These are phyloP conservation scores for Oryza glumipatula DNA, from an alignment of 176 grass and related monocot genomes.

Conservation along the genomic window DNA sequence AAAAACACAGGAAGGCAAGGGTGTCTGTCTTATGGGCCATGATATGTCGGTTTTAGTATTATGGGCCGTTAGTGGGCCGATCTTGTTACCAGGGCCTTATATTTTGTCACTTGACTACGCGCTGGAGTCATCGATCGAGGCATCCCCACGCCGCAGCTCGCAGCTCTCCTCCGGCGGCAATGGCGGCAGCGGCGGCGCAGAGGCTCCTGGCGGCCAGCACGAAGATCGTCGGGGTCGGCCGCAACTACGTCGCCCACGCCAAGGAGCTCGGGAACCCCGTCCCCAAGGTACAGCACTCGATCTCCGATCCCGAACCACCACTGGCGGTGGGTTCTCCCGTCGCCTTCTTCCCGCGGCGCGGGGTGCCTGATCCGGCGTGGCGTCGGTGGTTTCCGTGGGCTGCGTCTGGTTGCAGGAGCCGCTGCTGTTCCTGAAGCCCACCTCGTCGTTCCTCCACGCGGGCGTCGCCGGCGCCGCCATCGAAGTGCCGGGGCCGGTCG, in stretches of 20 bases:
- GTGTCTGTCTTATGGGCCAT: no score
- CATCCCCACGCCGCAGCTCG: background rate
- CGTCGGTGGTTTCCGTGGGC: background rate
- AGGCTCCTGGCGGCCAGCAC: slow-evolving; percentile 72
- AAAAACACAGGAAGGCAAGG: no score
- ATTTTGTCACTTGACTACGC: no score
- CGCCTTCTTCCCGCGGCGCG: background rate
- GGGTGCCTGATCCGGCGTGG: background rate
- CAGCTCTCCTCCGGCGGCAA: slow-evolving; percentile 40
- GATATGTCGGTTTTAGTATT: no score
- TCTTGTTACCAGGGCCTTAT: no score
- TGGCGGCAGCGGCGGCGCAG: slow-evolving; percentile 42
- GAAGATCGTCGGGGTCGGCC: slow-evolving; percentile 83
- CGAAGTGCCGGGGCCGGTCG: slow-evolving; percentile 78
- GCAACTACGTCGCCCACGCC: slow-evolving; percentile 82
- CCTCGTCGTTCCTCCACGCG: slow-evolving; percentile 86
- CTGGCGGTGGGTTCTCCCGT: background rate
- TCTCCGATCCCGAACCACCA: background rate
- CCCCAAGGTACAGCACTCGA: slow-evolving; percentile 59
- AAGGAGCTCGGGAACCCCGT: slow-evolving; percentile 93
- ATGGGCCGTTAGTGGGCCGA: no score
- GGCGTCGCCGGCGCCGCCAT: slow-evolving; percentile 61
- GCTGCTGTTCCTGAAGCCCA: slow-evolving; percentile 91
- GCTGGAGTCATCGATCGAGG: no score
- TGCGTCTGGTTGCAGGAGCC: slow-evolving; percentile 57